Evolutionary conservation across 73 alveolate species (phyloP), one percentile per base, ranked within the genome.

Genomic region (Breviolum minutum): DNA sequence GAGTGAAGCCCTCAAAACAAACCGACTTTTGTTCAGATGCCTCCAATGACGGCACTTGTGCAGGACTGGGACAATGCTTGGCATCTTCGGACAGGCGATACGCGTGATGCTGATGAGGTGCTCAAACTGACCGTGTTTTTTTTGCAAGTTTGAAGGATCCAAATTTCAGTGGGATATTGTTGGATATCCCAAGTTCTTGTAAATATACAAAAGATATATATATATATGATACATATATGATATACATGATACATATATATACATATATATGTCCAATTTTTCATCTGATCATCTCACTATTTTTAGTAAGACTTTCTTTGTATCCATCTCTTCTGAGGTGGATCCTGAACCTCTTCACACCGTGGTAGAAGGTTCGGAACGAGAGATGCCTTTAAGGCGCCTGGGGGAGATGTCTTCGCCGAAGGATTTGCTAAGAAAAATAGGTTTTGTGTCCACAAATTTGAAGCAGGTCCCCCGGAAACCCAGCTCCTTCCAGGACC

Each of bases 381-480:
- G 97, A 10, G 97, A 92, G 66, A 92, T 92, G 97, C 97, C 97
- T 3, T 83, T 92, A 19, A 90, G 96, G 96, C 26, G 17, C 22
- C 17, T 81, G 11, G 8, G 70, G 76, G 17, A 60, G 12, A 7
- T 8, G 69, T 14, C 85, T 14, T 16, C 85, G 85, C 77, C 24
- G 24, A 40, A 40, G 54, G 54, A 40, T 40, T 40, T 40, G 54
- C 54, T 3, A 40, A 40, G 5, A 4, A 24, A 69, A 17, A 69
- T 17, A 69, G 5, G 3, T 40, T 40, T 40, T 40, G 54, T 40
- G 54, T 40, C 54, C 54, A 40, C 54, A 12, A 8, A 8, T 71
- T 16, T 71, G 12, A 10, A 29, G 82, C 32, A 71, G n/a, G 3
- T 40, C 54, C 54, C 54, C 54, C 54, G 5, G 54, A 22, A 14